These are phyloP conservation scores for Talaromyces stipitatus DNA, from an alignment of 495 filamentous ascomycete species.

Conservation along the genomic window DNA sequence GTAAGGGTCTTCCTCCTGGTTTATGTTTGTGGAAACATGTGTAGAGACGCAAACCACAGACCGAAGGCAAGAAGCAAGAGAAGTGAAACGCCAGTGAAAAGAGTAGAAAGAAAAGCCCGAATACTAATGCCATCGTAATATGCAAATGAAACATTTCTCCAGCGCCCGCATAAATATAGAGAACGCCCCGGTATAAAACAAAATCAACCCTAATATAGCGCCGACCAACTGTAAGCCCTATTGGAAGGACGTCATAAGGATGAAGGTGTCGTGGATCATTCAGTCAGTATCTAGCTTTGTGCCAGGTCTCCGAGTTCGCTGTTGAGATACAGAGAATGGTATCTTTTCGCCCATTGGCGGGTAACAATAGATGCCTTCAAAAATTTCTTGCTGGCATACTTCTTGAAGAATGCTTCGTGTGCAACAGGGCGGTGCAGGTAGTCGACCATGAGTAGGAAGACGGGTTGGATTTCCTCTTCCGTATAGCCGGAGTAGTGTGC, in stretches of 20 bases:
- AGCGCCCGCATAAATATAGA: conserved; percentile 6
- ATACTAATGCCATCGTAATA: conserved; percentile 8
- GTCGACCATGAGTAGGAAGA: conserved; percentile 90
- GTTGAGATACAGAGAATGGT: conserved; percentile 37
- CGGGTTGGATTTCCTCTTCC: conserved; percentile 85
- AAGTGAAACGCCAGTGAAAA: neutral
- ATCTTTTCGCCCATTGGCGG: conserved; percentile 86
- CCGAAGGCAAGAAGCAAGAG: neutral
- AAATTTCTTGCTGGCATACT: conserved; percentile 95
- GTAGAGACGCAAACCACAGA: neutral
- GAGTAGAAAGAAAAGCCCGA: neutral
- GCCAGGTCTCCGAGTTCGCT: conserved; percentile 25
- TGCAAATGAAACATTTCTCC: conserved; percentile 2
- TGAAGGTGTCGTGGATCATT: conserved; percentile 16
- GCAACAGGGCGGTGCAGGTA: conserved; percentile 81
- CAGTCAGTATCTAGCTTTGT: conserved; percentile 25
- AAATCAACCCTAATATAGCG: conserved; percentile 6
- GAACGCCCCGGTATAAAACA: conserved; percentile 7
- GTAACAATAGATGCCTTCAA: conserved; percentile 77
- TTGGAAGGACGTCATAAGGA: conserved; percentile 5
- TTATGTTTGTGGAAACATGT: neutral
- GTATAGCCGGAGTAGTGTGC: conserved; percentile 89
- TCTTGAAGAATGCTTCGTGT: conserved; percentile 98
- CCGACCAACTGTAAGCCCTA: conserved; percentile 3
- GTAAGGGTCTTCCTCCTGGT: neutral